A percentile compares a stretch with the other conserved stretches of the same genome.
phyloP scores from a whole-genome alignment of 805 yeast species.

The Candida krabiensis region DNA sequence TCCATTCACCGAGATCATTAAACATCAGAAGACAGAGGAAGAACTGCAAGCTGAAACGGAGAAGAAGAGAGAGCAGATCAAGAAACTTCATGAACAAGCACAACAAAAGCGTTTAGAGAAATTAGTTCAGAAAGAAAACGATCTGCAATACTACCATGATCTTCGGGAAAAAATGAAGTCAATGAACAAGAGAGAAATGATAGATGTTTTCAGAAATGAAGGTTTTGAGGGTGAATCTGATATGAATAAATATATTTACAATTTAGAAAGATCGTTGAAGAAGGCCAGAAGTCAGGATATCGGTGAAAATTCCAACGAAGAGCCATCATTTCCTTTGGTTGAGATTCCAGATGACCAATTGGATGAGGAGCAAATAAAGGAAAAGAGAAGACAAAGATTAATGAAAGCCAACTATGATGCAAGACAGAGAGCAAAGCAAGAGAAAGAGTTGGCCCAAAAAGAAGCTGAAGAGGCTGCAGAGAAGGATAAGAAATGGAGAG shows the following conservation, averaged over 20 bases:
- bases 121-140: constrained; percentile 76
- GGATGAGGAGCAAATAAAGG: constrained; percentile 76
- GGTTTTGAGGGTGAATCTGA: constrained; percentile 78
- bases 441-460: constrained; percentile 65
- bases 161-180: constrained; percentile 52
- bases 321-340: constrained; percentile 68
- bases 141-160: constrained; percentile 65
- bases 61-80: constrained; percentile 80
- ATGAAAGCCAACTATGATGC: constrained; percentile 89
- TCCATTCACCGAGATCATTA: constrained; percentile 66
- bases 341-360: constrained; percentile 85
- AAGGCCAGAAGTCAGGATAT: constrained; percentile 64
- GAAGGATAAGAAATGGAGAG: constrained; percentile 78
- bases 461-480: constrained; percentile 58
- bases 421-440: constrained; percentile 75
- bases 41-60: constrained; percentile 77
- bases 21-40: constrained; percentile 77
- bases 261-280: constrained; percentile 67
- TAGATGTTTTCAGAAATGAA: constrained; percentile 59
- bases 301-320: constrained; percentile 53
- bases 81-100: constrained; percentile 90
- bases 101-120: constrained; percentile 80
- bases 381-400: constrained; percentile 80
- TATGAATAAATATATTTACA: constrained; percentile 61
- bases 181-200: constrained; percentile 53